phyloP scores from a whole-genome alignment of 176 grass and related monocot genomes.

The Chrysopogon serrulatus region DNA sequence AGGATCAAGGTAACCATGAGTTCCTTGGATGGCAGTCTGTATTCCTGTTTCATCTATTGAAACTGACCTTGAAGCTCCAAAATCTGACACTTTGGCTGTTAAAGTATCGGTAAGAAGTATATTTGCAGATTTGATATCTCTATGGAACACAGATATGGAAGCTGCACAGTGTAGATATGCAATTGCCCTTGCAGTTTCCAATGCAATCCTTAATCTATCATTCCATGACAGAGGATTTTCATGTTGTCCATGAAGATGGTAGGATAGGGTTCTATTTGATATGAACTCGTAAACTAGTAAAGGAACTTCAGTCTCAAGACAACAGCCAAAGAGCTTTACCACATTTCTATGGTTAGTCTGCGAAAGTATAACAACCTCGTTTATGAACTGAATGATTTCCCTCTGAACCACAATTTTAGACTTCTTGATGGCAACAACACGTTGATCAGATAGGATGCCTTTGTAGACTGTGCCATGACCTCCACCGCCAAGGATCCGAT shows the following conservation, averaged over 20 bases:
- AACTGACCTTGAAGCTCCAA: slow-evolving; percentile 43
- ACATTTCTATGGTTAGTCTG: slow-evolving; percentile 47
- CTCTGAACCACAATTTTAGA: slow-evolving; percentile 37
- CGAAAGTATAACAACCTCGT: slow-evolving; percentile 55
- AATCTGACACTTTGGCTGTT: slow-evolving; percentile 31
- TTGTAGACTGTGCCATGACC: slow-evolving; percentile 39
- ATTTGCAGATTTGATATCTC: slow-evolving; percentile 50
- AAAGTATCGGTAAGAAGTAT: slow-evolving; percentile 36
- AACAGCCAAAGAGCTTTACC: slow-evolving; percentile 34
- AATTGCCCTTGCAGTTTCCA: slow-evolving; percentile 38
- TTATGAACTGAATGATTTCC: slow-evolving; percentile 50
- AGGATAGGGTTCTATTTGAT: slow-evolving; percentile 34
- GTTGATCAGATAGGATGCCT: slow-evolving; percentile 43
- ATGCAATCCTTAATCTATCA: slow-evolving; percentile 38
- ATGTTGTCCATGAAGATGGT: slow-evolving; percentile 20
- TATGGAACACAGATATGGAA: slow-evolving; percentile 46
- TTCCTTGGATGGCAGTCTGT: slow-evolving; percentile 28
- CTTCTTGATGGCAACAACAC: slow-evolving; percentile 43
- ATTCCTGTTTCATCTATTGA: slow-evolving; percentile 19
- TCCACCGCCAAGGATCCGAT: slow-evolving; percentile 27
- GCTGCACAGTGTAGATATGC: slow-evolving; percentile 33
- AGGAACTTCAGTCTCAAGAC: slow-evolving; percentile 42
- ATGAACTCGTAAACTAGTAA: slow-evolving; percentile 49
- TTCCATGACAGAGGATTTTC: slow-evolving; percentile 25
- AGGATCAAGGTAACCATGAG: slow-evolving; percentile 36